Evolutionary conservation across 495 filamentous ascomycete species (phyloP), one percentile per base, ranked within the genome.

Genomic region (Hypoxylon lenormandii): DNA sequence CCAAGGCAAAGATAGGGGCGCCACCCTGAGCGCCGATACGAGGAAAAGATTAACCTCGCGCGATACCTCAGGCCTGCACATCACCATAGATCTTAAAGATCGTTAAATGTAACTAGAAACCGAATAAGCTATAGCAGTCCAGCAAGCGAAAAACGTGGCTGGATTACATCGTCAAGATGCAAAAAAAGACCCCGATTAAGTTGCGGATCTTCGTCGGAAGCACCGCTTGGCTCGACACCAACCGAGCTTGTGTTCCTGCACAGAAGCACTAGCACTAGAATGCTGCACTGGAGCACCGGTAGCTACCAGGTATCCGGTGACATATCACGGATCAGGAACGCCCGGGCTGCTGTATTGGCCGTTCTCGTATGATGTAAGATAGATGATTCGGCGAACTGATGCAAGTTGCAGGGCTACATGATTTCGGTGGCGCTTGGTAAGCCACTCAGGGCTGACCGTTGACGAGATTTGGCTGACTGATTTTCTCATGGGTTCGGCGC

Each of bases 121-220:
- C 7, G 26, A 6, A 8, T 40, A 18, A 18, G 19, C 18, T 38
- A 38, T 18, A 42, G 5, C 13, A 23, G 23, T 16, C 30, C 43
- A 8, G 5, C 15, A 51, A 23, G 23, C 38, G 57, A 47, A 54
- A 50, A 45, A 45, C 48, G 59, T 43, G 52, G 18, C 37, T 28
- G 42, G 40, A 64, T 37, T 28, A 50, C 54, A 56, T 22, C 49
- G 48, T 26, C 40, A 54, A 18, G 48, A 56, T 33, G 50, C 13
- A 46, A 37, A 60, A 45, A 38, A 15, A 58, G 48, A 26, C 23
- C 12, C 38, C 40, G 57, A 71, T 71, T 61, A 46, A 63, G 68
- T 63, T 71, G 30, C 62, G 62, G 62, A 47, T 62, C 22, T 36
- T 63, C 13, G 43, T 18, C 22, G 45, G 22, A 7, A 63, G 47